These are phyloP conservation scores for Penicillium pulvis DNA, from an alignment of 495 filamentous ascomycete species.

Conservation along the genomic window DNA sequence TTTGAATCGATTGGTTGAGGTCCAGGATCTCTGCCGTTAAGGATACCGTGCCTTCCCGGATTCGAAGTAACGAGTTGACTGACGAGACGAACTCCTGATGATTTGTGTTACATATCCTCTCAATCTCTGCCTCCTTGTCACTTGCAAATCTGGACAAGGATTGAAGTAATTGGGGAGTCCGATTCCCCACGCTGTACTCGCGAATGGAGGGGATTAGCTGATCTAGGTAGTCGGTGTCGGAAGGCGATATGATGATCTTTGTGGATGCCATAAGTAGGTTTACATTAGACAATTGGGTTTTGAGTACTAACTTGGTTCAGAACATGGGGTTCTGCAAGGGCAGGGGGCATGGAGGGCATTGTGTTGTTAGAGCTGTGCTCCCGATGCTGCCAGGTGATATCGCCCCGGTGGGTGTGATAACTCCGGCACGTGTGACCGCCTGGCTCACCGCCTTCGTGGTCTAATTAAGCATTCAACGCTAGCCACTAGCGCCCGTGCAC, in stretches of 20 bases:
- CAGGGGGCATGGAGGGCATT: slow-evolving; percentile 34
- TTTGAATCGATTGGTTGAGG: slow-evolving; percentile 91
- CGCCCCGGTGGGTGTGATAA: background rate
- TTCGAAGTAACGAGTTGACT: slow-evolving; percentile 87
- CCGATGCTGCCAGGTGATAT: background rate
- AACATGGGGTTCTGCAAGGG: slow-evolving; percentile 40
- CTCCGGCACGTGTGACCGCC: background rate
- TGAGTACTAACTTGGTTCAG: slow-evolving; percentile 41
- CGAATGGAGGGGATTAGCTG: slow-evolving; percentile 90
- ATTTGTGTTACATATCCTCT: slow-evolving; percentile 90
- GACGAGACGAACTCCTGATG: slow-evolving; percentile 95
- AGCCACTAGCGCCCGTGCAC: background rate
- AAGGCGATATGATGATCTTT: slow-evolving; percentile 87
- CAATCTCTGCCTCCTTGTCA: slow-evolving; percentile 88
- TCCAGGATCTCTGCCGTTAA: slow-evolving; percentile 90
- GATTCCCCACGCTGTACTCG: slow-evolving; percentile 78
- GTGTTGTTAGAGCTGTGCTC: slow-evolving; percentile 5
- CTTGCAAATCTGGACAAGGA: slow-evolving; percentile 77
- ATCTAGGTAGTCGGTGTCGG: slow-evolving; percentile 91
- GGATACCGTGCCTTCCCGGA: slow-evolving; percentile 82
- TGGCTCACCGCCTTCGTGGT: background rate
- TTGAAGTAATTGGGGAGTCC: slow-evolving; percentile 72
- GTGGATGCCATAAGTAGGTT: background rate
- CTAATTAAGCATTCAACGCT: background rate
- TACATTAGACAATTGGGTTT: background rate